phyloP scores from a whole-genome alignment of 768 basidiomycete genomes.

The Boletellus sp. region DNA sequence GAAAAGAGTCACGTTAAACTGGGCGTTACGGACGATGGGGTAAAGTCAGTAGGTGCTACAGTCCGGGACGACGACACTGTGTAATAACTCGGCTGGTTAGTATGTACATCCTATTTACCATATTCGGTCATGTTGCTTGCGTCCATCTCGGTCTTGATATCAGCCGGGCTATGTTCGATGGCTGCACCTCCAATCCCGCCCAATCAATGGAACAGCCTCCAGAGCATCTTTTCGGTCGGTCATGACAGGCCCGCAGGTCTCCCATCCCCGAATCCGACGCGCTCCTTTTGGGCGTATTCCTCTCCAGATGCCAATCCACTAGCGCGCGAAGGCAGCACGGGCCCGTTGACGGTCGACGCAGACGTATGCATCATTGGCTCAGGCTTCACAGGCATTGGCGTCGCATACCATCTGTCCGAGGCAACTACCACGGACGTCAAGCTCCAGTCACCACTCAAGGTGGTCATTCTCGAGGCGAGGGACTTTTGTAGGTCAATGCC shows the following conservation, averaged over 20 bases:
- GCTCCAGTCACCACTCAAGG: conserved; percentile 34
- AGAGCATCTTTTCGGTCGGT: conserved; percentile 1
- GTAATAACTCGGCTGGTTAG: too few species aligned
- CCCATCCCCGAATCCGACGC: conserved; percentile 62
- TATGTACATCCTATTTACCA: too few species aligned
- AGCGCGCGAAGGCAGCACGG: conserved; percentile 61
- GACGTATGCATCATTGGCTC: conserved; percentile 80
- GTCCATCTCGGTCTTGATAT: neutral
- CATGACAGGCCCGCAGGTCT: conserved; percentile 26
- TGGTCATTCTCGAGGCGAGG: conserved; percentile 77
- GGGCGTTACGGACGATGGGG: too few species aligned
- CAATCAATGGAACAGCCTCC: conserved; percentile 1
- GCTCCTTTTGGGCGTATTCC: conserved; percentile 68
- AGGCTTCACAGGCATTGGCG: conserved; percentile 73
- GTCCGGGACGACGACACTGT: too few species aligned
- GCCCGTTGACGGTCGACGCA: conserved; percentile 51
- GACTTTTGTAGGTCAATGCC: conserved; percentile 58
- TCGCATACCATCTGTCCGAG: conserved; percentile 67
- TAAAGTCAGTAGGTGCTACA: too few species aligned
- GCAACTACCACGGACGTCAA: conserved; percentile 4
- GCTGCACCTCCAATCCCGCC: neutral
- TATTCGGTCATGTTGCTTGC: too few species aligned
- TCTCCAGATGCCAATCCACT: conserved; percentile 60
- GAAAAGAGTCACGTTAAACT: too few species aligned
- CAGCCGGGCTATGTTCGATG: conserved; percentile 5